phyloP scores from a whole-genome alignment of 306 rosid genomes.

The Dryas alaskensis region DNA sequence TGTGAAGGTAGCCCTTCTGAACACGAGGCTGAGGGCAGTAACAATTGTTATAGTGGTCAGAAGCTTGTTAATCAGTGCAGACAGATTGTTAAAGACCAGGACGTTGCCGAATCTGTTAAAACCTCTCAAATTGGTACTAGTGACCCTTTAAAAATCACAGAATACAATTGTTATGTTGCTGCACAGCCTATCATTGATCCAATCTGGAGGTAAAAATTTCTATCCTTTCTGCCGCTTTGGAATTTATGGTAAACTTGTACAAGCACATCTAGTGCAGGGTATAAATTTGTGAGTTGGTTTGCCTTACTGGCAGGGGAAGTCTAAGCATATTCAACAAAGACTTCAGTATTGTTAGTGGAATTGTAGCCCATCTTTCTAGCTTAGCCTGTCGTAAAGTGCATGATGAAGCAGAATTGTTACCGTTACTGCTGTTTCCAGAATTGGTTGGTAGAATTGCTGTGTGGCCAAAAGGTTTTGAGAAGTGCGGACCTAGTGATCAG shows the following conservation, averaged over 20 bases:
- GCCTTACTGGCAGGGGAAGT: constrained; percentile 59
- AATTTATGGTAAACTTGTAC: constrained; percentile 20
- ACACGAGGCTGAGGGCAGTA: constrained; percentile 23
- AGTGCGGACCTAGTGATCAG: constrained; percentile 43
- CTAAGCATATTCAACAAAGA: constrained; percentile 34
- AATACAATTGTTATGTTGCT: constrained; percentile 15
- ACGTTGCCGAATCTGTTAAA: constrained; percentile 15
- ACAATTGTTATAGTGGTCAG: constrained; percentile 17
- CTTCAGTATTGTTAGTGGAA: constrained; percentile 30
- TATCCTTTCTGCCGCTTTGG: constrained; percentile 13
- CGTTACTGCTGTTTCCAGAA: constrained; percentile 41
- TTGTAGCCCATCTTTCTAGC: constrained; percentile 65
- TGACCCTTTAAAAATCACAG: constrained; percentile 9
- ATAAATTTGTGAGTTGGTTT: constrained; percentile 17
- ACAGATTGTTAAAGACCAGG: constrained; percentile 22
- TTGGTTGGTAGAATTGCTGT: constrained; percentile 39
- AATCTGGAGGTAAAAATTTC: constrained; percentile 57
- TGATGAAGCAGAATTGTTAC: constrained; percentile 45
- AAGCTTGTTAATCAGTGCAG: constrained; percentile 14
- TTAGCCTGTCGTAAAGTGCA: constrained; percentile 57
- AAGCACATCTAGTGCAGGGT: constrained; percentile 14
- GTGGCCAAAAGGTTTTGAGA: constrained; percentile 71
- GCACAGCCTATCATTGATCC: constrained; percentile 65
- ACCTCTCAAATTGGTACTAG: constrained; percentile 23
- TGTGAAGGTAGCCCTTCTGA: constrained; percentile 19